Evolutionary conservation across 2,329 filamentous ascomycete genomes (phyloP), one percentile per base, ranked within the genome.

Genomic region (Arthrobotrys pseudoclavata): DNA sequence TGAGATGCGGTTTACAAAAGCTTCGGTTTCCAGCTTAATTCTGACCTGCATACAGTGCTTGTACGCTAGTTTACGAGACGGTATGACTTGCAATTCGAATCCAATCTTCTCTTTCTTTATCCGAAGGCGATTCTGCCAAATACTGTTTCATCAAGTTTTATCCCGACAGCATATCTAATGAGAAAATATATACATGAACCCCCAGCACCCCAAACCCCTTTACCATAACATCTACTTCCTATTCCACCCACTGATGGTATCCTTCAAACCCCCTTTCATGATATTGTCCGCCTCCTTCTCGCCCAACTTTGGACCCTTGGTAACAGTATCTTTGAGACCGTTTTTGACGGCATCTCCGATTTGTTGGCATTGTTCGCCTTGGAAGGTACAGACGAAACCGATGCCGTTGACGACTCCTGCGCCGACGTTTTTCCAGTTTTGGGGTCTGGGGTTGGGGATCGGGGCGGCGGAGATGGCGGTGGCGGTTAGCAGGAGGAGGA

Each of bases 341-440:
- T 67, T 20, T n/a, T 57, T 63, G 10, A 74, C 48, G n/a, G 34
- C 61, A 20, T 74, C 45, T 18, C 69, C 69, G 15, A 67, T 52
- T 7, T 63, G 50, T n/a, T 74, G 69, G 52, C 69, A 74, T 24
- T 74, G 50, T 10, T 74, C 61, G 29, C 31, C 57, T 31, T 74
- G 69, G 62, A 74, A 74, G 29, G 69, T 53, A n/a, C 69, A 74
- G 6, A 53, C 52, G 20, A 67, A n/a, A 29, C 69, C 69, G 52
- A 53, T 40, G 15, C 20, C 37, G 52, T 64, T 61, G n/a, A 67
- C 61, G 22, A 42, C 20, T 5, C 61, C 69, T 22, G 37, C 42
- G 37, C 29, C 40, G n/a, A 74, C 26, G n/a, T 57, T 66, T 20
- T 26, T 48, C 20, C 50, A 34, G 20, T 29, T 40, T 5, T 64